These are phyloP conservation scores for Plantago elongata DNA, from an alignment of 257 asterid genomes.

Conservation along the genomic window DNA sequence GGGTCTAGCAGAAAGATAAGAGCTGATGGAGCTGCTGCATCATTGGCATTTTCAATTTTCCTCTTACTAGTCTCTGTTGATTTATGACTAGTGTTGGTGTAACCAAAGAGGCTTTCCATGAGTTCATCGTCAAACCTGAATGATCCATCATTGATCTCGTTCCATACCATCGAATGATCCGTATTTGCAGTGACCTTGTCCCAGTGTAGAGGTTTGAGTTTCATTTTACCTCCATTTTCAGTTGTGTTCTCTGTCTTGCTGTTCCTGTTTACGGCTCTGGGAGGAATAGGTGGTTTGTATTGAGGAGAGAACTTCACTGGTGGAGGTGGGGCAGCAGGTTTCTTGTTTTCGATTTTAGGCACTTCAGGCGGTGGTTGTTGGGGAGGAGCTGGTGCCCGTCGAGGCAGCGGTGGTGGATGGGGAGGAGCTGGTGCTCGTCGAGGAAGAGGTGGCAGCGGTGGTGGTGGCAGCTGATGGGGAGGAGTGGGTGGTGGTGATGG, in stretches of 20 bases:
- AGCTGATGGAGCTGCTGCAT: conserved; percentile 28
- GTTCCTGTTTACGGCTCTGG: conserved; percentile 23
- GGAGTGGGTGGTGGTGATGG: conserved; percentile 40
- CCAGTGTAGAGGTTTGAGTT: conserved; percentile 83
- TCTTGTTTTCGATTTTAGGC: conserved; percentile 5
- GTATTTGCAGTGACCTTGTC: conserved; percentile 69
- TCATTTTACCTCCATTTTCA: conserved; percentile 31
- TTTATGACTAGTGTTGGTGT: conserved; percentile 35
- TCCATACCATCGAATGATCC: conserved; percentile 91
- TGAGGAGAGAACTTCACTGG: conserved; percentile 26
- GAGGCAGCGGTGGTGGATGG: conserved; percentile 30
- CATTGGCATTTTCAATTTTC: too few species aligned
- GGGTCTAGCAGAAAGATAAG: conserved; percentile 67
- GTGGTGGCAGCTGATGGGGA: conserved; percentile 11
- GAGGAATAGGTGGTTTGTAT: conserved; percentile 44
- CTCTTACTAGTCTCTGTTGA: conserved; percentile 23
- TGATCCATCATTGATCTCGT: conserved; percentile 73
- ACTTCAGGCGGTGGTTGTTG: too few species aligned
- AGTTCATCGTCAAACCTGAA: conserved; percentile 76
- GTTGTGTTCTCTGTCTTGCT: conserved; percentile 17
- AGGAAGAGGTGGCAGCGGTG: conserved; percentile 5
- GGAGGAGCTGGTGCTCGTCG: conserved; percentile 23
- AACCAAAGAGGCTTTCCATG: conserved; percentile 72
- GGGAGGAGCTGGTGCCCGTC: conserved; percentile 31
- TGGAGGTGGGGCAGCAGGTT: conserved; percentile 33